Percentiles rank a stretch among this genome's conserved stretches.
Evolutionary conservation across 352 stramenopile genomes (phyloP).

Genomic region (Phytophthora tubulina): DNA sequence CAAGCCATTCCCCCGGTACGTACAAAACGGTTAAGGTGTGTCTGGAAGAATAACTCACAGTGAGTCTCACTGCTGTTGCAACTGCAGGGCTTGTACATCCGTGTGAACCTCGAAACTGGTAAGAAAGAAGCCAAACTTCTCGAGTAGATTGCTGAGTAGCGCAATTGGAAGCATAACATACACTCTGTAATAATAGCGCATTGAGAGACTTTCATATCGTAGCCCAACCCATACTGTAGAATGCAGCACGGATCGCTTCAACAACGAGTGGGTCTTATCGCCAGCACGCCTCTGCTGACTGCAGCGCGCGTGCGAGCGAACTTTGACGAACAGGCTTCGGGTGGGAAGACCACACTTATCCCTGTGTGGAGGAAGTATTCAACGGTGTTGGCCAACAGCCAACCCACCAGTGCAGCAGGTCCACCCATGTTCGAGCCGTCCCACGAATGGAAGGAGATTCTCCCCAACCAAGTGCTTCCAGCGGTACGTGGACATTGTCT

Average conservation of each 20-base stretch:
- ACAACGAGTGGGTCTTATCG: conserved; percentile 29
- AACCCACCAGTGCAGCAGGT: neutral
- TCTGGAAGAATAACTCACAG: conserved; percentile 9
- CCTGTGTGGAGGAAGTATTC: conserved; percentile 6
- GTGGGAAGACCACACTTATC: conserved; percentile 9
- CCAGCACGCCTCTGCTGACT: conserved; percentile 31
- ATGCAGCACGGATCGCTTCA: conserved; percentile 35
- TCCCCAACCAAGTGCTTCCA: conserved; percentile 62
- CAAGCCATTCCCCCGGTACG: conserved; percentile 59
- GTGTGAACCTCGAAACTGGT: conserved; percentile 64
- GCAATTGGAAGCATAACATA: neutral
- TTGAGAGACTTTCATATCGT: neutral
- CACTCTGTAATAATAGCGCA: conserved; percentile 12
- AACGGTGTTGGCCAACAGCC: neutral
- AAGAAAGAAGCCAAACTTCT: conserved; percentile 75
- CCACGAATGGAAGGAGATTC: conserved; percentile 64
- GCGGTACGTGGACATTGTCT: conserved; percentile 34
- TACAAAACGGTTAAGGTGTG: neutral
- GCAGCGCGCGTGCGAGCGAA: conserved; percentile 22
- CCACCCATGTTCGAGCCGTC: conserved; percentile 63
- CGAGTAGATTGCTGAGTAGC: conserved; percentile 23
- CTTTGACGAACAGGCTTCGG: conserved; percentile 7
- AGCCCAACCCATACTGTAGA: neutral
- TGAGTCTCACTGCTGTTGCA: neutral
- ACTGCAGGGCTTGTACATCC: conserved; percentile 63